Base-by-base conservation (phyloP, 2,329 filamentous ascomycete species). In the Escovopsis weberi region DNA sequence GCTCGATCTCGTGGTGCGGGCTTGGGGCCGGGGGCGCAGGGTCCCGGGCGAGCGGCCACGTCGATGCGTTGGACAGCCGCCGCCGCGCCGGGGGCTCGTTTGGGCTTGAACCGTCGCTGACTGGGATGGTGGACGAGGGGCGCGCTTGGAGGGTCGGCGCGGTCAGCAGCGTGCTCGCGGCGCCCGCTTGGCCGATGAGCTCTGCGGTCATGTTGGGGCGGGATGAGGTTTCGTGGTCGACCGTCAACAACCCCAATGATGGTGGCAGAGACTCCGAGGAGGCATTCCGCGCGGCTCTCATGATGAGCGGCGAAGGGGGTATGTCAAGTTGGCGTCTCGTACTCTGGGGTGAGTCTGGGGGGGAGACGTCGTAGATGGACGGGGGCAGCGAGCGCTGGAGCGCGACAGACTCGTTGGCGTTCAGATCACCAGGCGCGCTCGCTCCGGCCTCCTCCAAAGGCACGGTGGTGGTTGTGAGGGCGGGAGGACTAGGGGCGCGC, bases 311-410 rank as follows among this genome's bases (percentile, higher is more conserved):
- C 19, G 42, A 33, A 12, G 30, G 30, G 7, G 23, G 10, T 6
- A 42, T 44, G 11, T 41, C 42, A 9, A 37, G 15, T 18, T 42
- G 48, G 7, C 38, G 37, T 9, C 43, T 41, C 12, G 42, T 37
- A 30, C 48, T 47, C 19, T 39, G 49, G 1, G 68, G 68, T 0
- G 67, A 68, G 10, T 54, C 59, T 2, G 65, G 67, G 1, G 69
- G 68, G 2, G 68, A 69, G 4, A 65, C 66, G 45, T 69, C 63
- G 50, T 72, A 72, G 4, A 71, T 30, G 28, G 28, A 30, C 6
- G 28, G 28, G 10, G 28, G 6, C 6, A 30, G 28, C 6, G 28
- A 6, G 28, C 28, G 6, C 28, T 6, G 47, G 6, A 59, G 59
- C 6, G 58, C 50, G 5, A 49, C 41, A 9, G 47, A 30, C 23